Conservation (phyloP, 129 eudicot genomes). For the Dittrichia graveolens region DNA sequence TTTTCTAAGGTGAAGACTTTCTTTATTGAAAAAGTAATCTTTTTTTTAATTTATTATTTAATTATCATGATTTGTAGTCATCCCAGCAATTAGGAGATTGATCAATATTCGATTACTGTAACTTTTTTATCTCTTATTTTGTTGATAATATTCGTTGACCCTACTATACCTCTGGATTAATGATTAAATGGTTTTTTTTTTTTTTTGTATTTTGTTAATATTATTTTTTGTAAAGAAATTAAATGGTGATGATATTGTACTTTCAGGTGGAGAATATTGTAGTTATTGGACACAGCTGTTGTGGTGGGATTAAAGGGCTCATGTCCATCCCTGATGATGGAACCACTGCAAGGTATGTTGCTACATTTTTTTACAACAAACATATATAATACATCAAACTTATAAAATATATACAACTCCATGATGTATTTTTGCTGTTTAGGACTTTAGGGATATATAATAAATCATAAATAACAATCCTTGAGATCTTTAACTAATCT, state of each 20-base stretch:
- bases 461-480: no score
- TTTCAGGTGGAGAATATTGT: constrained; percentile 92
- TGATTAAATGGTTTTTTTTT: background rate
- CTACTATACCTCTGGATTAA: background rate
- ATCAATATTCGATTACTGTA: constrained; percentile 23
- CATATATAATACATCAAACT: background rate
- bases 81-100: constrained; percentile 33
- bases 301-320: constrained; percentile 99
- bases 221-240: no score
- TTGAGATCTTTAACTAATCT: no score
- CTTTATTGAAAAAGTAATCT: background rate
- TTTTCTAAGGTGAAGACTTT: constrained; percentile 20
- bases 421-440: no score
- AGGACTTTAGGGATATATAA: no score
- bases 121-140: background rate
- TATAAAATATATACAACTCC: background rate
- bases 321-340: constrained; percentile 97
- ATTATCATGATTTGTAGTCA: constrained; percentile 14
- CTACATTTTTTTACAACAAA: background rate
- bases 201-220: no score
- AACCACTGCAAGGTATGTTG: constrained; percentile 59
- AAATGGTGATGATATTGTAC: constrained; percentile 13
- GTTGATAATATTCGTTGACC: constrained; percentile 19
- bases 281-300: constrained; percentile 95
- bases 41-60: background rate